Evolutionary conservation across 257 asterid genomes (phyloP).

Genomic region (Coffea canephora): DNA sequence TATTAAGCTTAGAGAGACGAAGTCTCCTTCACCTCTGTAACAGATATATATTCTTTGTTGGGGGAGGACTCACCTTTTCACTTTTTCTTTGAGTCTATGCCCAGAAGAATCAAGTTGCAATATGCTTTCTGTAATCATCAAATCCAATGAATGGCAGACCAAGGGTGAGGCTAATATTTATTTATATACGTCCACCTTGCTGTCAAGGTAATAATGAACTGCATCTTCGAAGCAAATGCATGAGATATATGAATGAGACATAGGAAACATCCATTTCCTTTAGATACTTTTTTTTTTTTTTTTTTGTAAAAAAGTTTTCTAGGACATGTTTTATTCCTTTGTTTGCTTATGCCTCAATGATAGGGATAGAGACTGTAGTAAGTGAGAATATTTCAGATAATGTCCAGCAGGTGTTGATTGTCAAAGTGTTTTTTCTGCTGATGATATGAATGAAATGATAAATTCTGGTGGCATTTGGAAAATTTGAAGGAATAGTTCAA

Average conservation of each 20-base stretch:
- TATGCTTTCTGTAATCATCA: slow-evolving; percentile 12
- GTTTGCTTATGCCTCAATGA: background rate
- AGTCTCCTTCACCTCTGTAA: background rate
- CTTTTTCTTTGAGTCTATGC: background rate
- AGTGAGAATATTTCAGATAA: background rate
- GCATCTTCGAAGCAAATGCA: slow-evolving; percentile 7
- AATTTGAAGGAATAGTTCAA: background rate
- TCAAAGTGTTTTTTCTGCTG: background rate
- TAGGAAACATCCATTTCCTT: background rate
- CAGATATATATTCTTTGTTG: slow-evolving; percentile 15
- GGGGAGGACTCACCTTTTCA: slow-evolving; percentile 14
- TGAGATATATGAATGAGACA: background rate
- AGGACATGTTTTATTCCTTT: slow-evolving; percentile 4
- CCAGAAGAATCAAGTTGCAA: slow-evolving; percentile 8
- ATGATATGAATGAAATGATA: background rate
- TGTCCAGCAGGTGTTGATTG: background rate
- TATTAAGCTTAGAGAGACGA: background rate
- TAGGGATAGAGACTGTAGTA: background rate
- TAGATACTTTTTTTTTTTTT: too few relatives aligned
- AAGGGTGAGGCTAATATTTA: slow-evolving; percentile 1
- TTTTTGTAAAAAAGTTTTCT: too few relatives aligned
- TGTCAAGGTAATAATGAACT: background rate
- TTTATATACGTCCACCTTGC: slow-evolving; percentile 7
- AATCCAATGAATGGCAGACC: background rate
- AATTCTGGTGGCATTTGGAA: background rate